A percentile compares a stretch with the other conserved stretches of the same genome.
These are phyloP conservation scores for Lachnellula arida DNA, from an alignment of 2,329 filamentous ascomycete species.

Conservation along the genomic window DNA sequence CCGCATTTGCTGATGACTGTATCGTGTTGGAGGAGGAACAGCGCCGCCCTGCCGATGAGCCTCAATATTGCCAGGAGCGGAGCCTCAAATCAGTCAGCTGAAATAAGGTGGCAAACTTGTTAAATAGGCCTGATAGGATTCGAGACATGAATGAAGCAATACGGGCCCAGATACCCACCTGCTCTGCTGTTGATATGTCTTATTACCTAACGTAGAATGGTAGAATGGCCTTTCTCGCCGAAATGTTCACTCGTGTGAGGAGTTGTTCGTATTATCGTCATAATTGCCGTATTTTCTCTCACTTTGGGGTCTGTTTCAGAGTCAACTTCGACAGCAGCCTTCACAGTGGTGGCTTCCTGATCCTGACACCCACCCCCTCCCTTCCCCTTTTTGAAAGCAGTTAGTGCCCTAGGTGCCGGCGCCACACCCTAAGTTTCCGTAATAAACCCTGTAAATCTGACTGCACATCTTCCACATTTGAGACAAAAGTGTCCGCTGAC, in stretches of 20 bases:
- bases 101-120: neutral
- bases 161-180: neutral
- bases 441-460: neutral
- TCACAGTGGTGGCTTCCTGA: neutral
- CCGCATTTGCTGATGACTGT: neutral
- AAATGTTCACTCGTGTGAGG: neutral
- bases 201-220: neutral
- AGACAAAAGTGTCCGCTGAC: constrained; percentile 9
- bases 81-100: neutral
- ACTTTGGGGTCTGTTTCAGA: neutral
- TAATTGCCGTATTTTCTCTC: neutral
- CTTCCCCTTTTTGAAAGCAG: neutral
- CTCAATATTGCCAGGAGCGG: neutral
- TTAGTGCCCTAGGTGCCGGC: neutral
- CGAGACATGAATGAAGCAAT: neutral
- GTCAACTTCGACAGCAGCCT: neutral
- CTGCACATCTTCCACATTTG: constrained; percentile 8
- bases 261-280: neutral
- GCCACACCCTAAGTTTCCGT: constrained; percentile 10
- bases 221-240: neutral
- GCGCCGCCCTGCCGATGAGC: neutral
- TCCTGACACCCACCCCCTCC: neutral
- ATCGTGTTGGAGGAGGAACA: neutral
- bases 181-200: neutral
- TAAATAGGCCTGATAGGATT: neutral